phyloP scores from a whole-genome alignment of 2,329 filamentous ascomycete species.

The Exserohilum rostratum region DNA sequence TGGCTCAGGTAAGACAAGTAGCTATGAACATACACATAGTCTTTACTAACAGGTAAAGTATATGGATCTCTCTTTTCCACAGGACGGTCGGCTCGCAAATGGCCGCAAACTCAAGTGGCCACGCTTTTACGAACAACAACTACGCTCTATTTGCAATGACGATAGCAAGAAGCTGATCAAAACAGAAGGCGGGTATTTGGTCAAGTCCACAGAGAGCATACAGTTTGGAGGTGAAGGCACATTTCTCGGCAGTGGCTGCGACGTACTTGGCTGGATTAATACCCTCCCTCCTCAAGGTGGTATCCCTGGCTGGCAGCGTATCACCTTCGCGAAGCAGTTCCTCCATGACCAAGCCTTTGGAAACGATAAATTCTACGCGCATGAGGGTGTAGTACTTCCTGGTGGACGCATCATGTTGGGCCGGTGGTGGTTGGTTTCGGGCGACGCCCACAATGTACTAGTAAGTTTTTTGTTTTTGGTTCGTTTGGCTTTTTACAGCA shows the following conservation, averaged over 20 bases:
- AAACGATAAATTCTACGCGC: conserved; percentile 54
- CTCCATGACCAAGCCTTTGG: conserved; percentile 34
- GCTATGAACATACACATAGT: too few relatives aligned
- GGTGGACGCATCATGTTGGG: conserved; percentile 56
- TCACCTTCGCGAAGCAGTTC: conserved; percentile 62
- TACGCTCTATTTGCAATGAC: conserved; percentile 43
- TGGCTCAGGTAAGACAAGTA: conserved; percentile 36
- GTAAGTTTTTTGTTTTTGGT: conserved; percentile 19
- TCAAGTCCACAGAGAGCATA: conserved; percentile 24
- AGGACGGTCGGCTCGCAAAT: conserved; percentile 11
- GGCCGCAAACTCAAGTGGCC: conserved; percentile 44
- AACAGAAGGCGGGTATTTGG: conserved; percentile 13
- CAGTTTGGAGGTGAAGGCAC: conserved; percentile 49
- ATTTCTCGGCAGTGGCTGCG: conserved; percentile 45
- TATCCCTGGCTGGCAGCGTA: conserved; percentile 60
- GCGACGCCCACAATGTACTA: conserved; percentile 26
- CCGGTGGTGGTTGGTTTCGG: conserved; percentile 54
- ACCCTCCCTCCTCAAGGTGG: conserved; percentile 53
- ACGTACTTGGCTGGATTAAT: conserved; percentile 57
- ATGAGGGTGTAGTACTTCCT: conserved; percentile 57
- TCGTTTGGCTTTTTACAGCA: background rate
- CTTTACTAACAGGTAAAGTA: conserved; percentile 33
- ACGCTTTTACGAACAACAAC: conserved; percentile 47
- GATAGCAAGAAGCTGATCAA: conserved; percentile 6
- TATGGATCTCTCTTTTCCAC: conserved; percentile 41